phyloP scores from a whole-genome alignment of 768 basidiomycete genomes.

The Exsudoporus frostii region DNA sequence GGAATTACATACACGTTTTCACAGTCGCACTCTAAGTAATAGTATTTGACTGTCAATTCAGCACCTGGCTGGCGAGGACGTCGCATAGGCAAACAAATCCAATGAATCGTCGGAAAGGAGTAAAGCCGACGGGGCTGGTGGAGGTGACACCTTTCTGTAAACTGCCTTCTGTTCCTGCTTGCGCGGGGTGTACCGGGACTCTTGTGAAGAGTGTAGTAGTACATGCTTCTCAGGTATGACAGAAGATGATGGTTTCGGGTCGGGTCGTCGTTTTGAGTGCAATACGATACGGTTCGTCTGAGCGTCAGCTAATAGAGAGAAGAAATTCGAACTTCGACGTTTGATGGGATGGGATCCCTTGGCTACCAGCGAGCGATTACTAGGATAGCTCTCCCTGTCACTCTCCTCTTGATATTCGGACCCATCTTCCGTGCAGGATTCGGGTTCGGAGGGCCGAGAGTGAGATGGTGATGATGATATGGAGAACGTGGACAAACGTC shows the following conservation, averaged over 20 bases:
- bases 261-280: constrained; percentile 22
- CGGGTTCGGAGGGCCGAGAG: constrained; percentile 8
- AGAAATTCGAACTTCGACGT: constrained; percentile 32
- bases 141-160: not conserved
- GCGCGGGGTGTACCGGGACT: not conserved
- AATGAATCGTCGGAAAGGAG: constrained; percentile 47
- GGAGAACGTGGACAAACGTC: constrained; percentile 4
- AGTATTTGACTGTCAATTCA: constrained; percentile 6
- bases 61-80: constrained; percentile 28
- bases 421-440: constrained; percentile 18
- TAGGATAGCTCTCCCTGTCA: constrained; percentile 20
- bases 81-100: constrained; percentile 43
- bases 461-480: constrained; percentile 8
- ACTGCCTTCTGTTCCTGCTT: constrained; percentile 8
- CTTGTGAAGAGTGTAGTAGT: constrained; percentile 6
- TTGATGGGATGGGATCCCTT: constrained; percentile 9
- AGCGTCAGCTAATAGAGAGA: constrained; percentile 40
- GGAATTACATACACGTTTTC: not conserved
- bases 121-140: constrained; percentile 5
- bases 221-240: constrained; percentile 17
- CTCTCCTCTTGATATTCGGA: constrained; percentile 22
- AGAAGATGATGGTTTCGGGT: constrained; percentile 1
- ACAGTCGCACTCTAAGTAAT: not conserved
- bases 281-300: constrained; percentile 35
- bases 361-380: constrained; percentile 3